Percentiles rank a stretch among this genome's conserved stretches.
Evolutionary conservation across 495 filamentous ascomycete species (phyloP).

Genomic region (Hyaloscypha hepaticicola): DNA sequence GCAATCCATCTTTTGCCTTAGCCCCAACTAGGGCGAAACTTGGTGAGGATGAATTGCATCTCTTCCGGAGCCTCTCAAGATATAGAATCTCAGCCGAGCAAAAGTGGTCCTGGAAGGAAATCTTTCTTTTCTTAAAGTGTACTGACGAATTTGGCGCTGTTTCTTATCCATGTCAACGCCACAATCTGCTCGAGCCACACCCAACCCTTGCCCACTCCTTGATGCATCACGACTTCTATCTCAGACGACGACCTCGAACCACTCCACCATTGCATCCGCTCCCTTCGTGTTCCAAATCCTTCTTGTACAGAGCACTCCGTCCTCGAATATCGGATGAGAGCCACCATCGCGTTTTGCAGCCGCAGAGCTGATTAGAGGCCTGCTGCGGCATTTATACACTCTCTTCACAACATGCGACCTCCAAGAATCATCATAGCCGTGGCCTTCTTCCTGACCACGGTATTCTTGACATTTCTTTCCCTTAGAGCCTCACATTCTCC

Average conservation of each 20-base stretch:
- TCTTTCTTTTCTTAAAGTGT: not conserved
- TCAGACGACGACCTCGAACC: not conserved
- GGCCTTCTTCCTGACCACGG: slow-evolving; percentile 29
- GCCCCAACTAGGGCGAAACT: no score
- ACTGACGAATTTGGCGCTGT: not conserved
- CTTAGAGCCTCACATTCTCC: slow-evolving; percentile 24
- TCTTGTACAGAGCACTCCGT: not conserved
- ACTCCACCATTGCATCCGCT: not conserved
- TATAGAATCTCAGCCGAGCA: not conserved
- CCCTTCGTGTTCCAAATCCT: not conserved
- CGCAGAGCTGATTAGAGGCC: slow-evolving; percentile 28
- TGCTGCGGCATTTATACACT: slow-evolving; percentile 27
- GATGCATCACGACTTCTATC: not conserved
- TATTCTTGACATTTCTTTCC: slow-evolving; percentile 30
- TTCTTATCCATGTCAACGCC: not conserved
- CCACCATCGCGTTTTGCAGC: slow-evolving; percentile 19
- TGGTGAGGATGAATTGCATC: no score
- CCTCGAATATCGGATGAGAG: slow-evolving; percentile 26
- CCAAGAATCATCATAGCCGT: slow-evolving; percentile 46
- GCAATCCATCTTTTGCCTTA: no score
- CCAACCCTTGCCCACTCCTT: not conserved
- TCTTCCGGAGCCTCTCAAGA: not conserved
- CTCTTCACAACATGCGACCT: slow-evolving; percentile 48
- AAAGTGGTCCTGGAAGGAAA: not conserved
- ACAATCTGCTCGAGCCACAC: not conserved